A percentile compares a stretch with the other conserved stretches of the same genome.
Evolutionary conservation across 139 green algal genomes (phyloP).

Genomic region (Micromonas pusilla): DNA sequence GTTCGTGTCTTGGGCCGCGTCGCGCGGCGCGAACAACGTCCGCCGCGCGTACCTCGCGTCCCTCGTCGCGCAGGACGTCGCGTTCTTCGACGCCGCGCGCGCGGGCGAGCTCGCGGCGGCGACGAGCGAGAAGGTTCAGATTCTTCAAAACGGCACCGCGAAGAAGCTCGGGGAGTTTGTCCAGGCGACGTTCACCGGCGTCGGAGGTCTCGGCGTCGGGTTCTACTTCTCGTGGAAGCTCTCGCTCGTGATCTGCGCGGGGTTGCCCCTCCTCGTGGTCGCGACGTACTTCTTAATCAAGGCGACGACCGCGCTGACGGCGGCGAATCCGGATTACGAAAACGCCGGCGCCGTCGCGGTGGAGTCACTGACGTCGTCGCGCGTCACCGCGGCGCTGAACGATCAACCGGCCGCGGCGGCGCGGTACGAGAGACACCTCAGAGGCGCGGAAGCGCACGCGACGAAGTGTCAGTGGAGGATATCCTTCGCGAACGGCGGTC

Average conservation of each 20-base stretch:
- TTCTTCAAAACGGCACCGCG: conserved; percentile 15
- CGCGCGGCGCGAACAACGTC: conserved; percentile 4
- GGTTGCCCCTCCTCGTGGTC: conserved; percentile 56
- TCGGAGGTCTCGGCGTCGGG: conserved; percentile 47
- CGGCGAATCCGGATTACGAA: conserved; percentile 11
- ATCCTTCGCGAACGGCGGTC: conserved; percentile 1
- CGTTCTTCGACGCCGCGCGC: conserved; percentile 70
- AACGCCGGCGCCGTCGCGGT: conserved; percentile 14
- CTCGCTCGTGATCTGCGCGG: conserved; percentile 62
- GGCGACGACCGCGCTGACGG: background rate
- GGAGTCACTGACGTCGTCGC: background rate
- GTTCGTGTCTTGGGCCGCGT: background rate
- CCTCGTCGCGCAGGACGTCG: conserved; percentile 72
- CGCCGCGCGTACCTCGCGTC: conserved; percentile 46
- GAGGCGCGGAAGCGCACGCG: background rate
- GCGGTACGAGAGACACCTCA: background rate
- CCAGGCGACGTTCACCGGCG: conserved; percentile 52
- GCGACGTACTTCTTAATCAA: conserved; percentile 9
- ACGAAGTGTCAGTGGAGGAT: conserved; percentile 2
- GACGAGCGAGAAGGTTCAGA: conserved; percentile 8
- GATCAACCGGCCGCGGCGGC: background rate
- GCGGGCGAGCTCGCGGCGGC: conserved; percentile 34
- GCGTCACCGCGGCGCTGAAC: conserved; percentile 6
- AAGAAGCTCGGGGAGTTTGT: conserved; percentile 44
- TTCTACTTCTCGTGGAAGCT: conserved; percentile 63